phyloP scores from a whole-genome alignment of 73 alveolate species.

The Uronychia binucleata region DNA sequence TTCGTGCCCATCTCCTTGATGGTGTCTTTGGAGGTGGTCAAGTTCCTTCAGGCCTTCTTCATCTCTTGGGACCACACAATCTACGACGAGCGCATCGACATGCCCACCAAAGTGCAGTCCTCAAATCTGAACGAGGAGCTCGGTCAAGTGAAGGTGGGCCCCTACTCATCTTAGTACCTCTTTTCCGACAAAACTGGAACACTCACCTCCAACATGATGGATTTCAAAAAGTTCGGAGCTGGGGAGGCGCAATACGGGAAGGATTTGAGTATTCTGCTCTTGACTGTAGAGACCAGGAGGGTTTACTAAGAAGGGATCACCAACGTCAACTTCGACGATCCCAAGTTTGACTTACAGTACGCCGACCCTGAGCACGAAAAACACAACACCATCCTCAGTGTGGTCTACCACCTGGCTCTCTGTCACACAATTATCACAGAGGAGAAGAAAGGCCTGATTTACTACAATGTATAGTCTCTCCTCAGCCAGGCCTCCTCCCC shows the following conservation, averaged over 20 bases:
- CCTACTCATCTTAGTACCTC: slow-evolving; percentile 20
- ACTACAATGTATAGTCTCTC: slow-evolving; percentile 24
- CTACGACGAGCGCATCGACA: slow-evolving; percentile 73
- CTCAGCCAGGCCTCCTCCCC: slow-evolving; percentile 83
- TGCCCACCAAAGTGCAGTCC: slow-evolving; percentile 85
- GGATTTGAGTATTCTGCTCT: background rate
- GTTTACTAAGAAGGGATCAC: slow-evolving; percentile 39
- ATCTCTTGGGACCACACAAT: slow-evolving; percentile 87
- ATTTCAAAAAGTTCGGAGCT: slow-evolving; percentile 29
- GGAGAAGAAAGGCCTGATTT: slow-evolving; percentile 61
- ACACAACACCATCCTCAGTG: slow-evolving; percentile 57
- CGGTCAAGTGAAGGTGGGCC: slow-evolving; percentile 54
- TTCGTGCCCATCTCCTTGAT: slow-evolving; percentile 94
- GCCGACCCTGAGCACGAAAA: slow-evolving; percentile 65
- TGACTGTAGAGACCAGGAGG: background rate
- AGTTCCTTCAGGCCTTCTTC: slow-evolving; percentile 86
- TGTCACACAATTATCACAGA: slow-evolving; percentile 91
- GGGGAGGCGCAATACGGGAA: slow-evolving; percentile 8
- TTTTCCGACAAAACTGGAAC: slow-evolving; percentile 85
- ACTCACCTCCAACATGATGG: slow-evolving; percentile 74
- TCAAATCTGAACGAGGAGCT: slow-evolving; percentile 84
- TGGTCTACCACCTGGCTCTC: slow-evolving; percentile 70
- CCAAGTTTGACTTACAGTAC: slow-evolving; percentile 54
- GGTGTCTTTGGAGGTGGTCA: slow-evolving; percentile 89
- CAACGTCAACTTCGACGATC: slow-evolving; percentile 82